These are phyloP conservation scores for Mortierella sp. DNA, from an alignment of 371 early-diverging fungal species.

Conservation along the genomic window DNA sequence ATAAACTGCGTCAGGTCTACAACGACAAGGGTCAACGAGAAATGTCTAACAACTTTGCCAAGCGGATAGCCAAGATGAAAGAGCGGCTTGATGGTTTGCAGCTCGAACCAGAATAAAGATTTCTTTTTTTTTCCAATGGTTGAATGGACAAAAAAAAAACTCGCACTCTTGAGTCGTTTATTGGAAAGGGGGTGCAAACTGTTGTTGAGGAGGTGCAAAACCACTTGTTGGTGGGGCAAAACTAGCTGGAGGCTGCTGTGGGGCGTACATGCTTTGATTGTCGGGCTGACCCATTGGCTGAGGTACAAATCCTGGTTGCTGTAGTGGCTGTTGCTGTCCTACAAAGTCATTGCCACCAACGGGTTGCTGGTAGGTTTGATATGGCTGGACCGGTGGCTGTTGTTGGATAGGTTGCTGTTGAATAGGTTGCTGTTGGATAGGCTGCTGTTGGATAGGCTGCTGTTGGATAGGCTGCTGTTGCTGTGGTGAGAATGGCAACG, in stretches of 20 bases:
- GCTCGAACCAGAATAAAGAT: background rate
- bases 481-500: slow-evolving; percentile 10
- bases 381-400: slow-evolving; percentile 8
- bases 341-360: slow-evolving; percentile 7
- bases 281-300: slow-evolving; percentile 4
- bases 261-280: slow-evolving; percentile 16
- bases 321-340: slow-evolving; percentile 19
- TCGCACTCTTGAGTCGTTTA: too few species aligned
- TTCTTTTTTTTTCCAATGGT: background rate
- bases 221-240: slow-evolving; percentile 24
- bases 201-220: slow-evolving; percentile 38
- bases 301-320: slow-evolving; percentile 15
- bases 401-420: slow-evolving; percentile 13
- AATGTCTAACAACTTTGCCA: slow-evolving; percentile 37
- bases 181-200: slow-evolving; percentile 22
- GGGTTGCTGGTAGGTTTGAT: slow-evolving; percentile 26
- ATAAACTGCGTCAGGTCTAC: slow-evolving; percentile 21
- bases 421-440: slow-evolving; percentile 1
- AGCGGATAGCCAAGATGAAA: slow-evolving; percentile 28
- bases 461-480: slow-evolving; percentile 11
- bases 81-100: slow-evolving; percentile 4
- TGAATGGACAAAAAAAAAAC: background rate
- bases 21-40: slow-evolving; percentile 38
- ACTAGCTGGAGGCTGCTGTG: slow-evolving; percentile 6
- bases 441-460: slow-evolving; percentile 14